Evolutionary conservation across 2,329 filamentous ascomycete genomes (phyloP).

Genomic region (Aspergillus quadricinctus): DNA sequence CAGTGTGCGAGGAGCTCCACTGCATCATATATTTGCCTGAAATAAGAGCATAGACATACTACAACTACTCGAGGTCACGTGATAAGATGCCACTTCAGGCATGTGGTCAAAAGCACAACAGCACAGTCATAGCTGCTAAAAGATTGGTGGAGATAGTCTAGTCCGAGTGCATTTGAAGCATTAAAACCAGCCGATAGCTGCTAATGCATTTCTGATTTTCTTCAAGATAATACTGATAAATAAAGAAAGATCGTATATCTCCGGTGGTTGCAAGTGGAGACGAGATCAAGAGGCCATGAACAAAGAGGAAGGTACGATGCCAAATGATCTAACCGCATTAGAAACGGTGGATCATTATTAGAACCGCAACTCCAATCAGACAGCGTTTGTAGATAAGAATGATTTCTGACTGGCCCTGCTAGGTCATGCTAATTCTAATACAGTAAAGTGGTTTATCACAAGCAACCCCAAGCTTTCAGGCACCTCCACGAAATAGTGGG

Average conservation of each 20-base stretch:
- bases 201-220: not conserved
- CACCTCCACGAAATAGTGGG: not conserved
- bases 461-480: slow-evolving; percentile 11
- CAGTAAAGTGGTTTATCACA: not conserved
- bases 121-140: not conserved
- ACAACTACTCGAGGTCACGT: not conserved
- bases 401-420: not conserved
- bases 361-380: not conserved
- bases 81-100: not conserved
- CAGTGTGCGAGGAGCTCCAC: too few relatives aligned
- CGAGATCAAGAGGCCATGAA: too few relatives aligned
- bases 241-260: too few relatives aligned
- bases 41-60: not conserved
- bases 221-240: too few relatives aligned
- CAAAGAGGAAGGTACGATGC: too few relatives aligned
- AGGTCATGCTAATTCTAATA: not conserved
- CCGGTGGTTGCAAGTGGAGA: too few relatives aligned
- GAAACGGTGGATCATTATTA: not conserved
- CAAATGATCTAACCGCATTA: not conserved
- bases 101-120: not conserved
- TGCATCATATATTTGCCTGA: too few relatives aligned
- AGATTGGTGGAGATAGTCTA: not conserved
- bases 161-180: not conserved
- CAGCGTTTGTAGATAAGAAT: not conserved
- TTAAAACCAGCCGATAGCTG: not conserved